Percentiles rank a stretch among this genome's conserved stretches.
Conservation (phyloP, 1,139 yeast species). For the Hyphopichia fennica region DNA sequence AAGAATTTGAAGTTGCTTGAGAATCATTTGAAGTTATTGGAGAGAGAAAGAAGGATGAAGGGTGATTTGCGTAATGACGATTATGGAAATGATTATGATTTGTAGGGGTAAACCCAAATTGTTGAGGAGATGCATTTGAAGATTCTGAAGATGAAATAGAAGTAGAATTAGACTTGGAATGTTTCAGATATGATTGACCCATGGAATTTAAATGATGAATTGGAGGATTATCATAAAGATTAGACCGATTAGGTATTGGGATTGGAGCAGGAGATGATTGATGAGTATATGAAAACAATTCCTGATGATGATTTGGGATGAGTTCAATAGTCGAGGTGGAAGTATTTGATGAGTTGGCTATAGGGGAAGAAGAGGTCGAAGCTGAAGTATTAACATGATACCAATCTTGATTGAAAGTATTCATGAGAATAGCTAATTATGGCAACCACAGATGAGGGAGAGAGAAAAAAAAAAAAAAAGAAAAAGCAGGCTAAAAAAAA, state of each 20-base stretch:
- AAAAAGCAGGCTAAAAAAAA: not conserved
- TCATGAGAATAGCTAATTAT: not conserved
- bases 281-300: not conserved
- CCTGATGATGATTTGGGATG: not conserved
- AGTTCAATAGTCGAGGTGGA: not conserved
- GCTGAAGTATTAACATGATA: not conserved
- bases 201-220: slow-evolving; percentile 1
- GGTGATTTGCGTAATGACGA: slow-evolving; percentile 6
- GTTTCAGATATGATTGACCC: slow-evolving; percentile 10
- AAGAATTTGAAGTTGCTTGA: slow-evolving; percentile 4
- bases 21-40: slow-evolving; percentile 40
- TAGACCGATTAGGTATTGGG: not conserved
- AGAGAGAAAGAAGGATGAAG: slow-evolving; percentile 30
- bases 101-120: not conserved
- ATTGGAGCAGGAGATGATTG: not conserved
- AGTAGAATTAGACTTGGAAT: not conserved
- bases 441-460: not conserved
- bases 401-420: not conserved
- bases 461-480: not conserved
- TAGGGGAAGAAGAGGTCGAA: not conserved
- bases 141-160: not conserved
- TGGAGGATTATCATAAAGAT: not conserved
- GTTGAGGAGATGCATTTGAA: not conserved
- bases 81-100: not conserved
- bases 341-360: not conserved